Percentiles rank a stretch among this genome's conserved stretches.
Conservation (phyloP, 345 rosid genomes). For the Salix koriyanagi region DNA sequence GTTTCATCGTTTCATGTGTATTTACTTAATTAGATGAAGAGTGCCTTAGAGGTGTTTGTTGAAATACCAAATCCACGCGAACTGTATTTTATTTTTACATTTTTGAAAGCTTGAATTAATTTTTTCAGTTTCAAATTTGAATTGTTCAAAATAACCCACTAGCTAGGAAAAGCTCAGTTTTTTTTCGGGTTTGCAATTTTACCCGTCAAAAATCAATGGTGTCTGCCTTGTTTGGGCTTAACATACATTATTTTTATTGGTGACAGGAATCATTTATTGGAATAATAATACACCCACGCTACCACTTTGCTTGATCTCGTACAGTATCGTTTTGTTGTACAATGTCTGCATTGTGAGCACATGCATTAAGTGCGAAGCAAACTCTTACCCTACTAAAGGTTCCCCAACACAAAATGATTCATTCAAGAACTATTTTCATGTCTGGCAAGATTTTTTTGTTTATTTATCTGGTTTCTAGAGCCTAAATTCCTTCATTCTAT, state of each 20-base stretch:
- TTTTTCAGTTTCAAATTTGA: not conserved
- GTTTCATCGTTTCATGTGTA: not conserved
- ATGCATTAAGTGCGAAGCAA: not conserved
- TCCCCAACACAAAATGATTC: not conserved
- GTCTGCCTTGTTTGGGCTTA: not conserved
- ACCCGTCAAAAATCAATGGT: not conserved
- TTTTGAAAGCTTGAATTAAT: not conserved
- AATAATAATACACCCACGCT: not conserved
- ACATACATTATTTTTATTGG: not conserved
- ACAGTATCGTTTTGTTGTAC: not conserved
- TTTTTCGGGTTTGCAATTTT: not conserved
- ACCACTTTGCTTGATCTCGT: not conserved
- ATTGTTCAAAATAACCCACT: not conserved
- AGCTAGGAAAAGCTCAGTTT: not conserved
- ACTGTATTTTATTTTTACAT: not conserved
- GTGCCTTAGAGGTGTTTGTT: constrained; percentile 28
- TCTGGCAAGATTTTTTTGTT: not conserved
- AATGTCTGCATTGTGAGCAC: not conserved
- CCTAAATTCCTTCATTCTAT: not conserved
- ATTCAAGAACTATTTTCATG: not conserved
- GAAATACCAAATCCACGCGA: constrained; percentile 2
- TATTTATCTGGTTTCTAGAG: not conserved
- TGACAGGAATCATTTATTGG: not conserved
- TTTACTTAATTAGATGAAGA: not conserved
- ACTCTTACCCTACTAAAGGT: not conserved